Evolutionary conservation across 2,329 filamentous ascomycete species (phyloP), one percentile per base, ranked within the genome.

Genomic region (Microcera coccophila): DNA sequence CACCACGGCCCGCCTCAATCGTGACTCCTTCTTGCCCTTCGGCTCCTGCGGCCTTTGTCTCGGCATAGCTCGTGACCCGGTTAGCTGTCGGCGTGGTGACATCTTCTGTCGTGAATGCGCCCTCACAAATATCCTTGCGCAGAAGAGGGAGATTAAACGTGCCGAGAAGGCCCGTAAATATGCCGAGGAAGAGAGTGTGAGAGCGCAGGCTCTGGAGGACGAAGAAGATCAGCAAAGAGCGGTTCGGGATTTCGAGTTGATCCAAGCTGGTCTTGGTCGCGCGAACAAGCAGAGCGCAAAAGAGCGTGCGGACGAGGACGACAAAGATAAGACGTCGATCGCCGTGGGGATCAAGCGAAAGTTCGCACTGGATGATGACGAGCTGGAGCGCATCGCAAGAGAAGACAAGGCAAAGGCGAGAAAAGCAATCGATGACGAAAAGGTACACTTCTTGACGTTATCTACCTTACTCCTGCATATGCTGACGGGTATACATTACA

Each of bases 61-160:
- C 14, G 80, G 90, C 46, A 79, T 84, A 7, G 86, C 90, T 16
- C 79, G 84, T 21, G 81, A 89, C 36, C 90, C 93, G 1, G 89
- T 96, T 26, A 82, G 88, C 17, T 97, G 91, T 65, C 72, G 78
- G 3, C 79, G 83, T 51, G 91, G 91, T 48, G 90, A 97, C 65
- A 75, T 98, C 12, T 97, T 97, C 71, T 98, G 91, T 65, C 83
- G 89, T 55, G 93, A 97, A 70, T 98, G 91, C 69, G 90, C 90
- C 8, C 79, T 97, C 40, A 83, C 75, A 54, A 95, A 97, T 58
- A 82, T 98, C n/a, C 75, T 97, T 1, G 79, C 89, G 1, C 91
- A 98, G 66, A 84, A 88, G 55, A 87, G 90, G 68, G 93, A 97
- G 62, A 90, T 95, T 51, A 93, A 90, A 63, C 80, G 93, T 0